Evolutionary conservation across 1,284 basidiomycete genomes (phyloP).

Genomic region (Xerocomus cyaneibrunnescens): DNA sequence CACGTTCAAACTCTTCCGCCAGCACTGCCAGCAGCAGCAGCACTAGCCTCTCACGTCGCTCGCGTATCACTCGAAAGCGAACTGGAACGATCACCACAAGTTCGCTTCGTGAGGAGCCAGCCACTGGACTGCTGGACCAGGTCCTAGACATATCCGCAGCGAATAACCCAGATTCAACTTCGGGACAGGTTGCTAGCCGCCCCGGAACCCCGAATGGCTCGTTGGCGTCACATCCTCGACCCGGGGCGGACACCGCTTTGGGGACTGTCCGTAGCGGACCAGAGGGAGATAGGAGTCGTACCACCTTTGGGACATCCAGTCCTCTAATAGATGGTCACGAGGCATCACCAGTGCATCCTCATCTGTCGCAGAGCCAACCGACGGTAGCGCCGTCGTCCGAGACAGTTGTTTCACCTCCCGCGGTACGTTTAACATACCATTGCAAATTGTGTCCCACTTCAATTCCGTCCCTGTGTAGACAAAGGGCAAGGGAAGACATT

Average conservation of each 20-base stretch:
- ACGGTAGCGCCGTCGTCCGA: conserved; percentile 12
- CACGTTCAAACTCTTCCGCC: conserved; percentile 44
- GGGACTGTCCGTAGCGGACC: conserved; percentile 5
- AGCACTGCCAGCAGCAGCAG: conserved; percentile 42
- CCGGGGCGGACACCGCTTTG: conserved; percentile 10
- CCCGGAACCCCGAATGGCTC: conserved; percentile 11
- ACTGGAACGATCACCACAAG: conserved; percentile 27
- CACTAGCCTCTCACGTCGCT: conserved; percentile 33
- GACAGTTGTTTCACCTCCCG: conserved; percentile 13
- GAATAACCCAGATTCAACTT: conserved; percentile 13
- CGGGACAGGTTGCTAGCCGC: conserved; percentile 5
- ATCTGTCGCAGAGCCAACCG: conserved; percentile 8
- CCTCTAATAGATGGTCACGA: conserved; percentile 22
- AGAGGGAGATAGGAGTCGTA: conserved; percentile 28
- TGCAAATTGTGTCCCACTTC: conserved; percentile 14
- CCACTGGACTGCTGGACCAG: conserved; percentile 15
- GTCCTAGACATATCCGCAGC: conserved; percentile 32
- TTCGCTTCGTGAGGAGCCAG: conserved; percentile 22
- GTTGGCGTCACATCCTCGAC: conserved; percentile 14
- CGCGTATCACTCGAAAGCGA: conserved; percentile 35
- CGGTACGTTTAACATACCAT: conserved; percentile 20
- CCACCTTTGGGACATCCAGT: conserved; percentile 28
- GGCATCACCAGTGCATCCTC: conserved; percentile 3
- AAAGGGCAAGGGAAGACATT: conserved; percentile 31
- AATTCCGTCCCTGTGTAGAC: conserved; percentile 21